A percentile compares a stretch with the other conserved stretches of the same genome.
Conservation (phyloP, 176 grass and related monocot genomes). For the Paspalum notatum region DNA sequence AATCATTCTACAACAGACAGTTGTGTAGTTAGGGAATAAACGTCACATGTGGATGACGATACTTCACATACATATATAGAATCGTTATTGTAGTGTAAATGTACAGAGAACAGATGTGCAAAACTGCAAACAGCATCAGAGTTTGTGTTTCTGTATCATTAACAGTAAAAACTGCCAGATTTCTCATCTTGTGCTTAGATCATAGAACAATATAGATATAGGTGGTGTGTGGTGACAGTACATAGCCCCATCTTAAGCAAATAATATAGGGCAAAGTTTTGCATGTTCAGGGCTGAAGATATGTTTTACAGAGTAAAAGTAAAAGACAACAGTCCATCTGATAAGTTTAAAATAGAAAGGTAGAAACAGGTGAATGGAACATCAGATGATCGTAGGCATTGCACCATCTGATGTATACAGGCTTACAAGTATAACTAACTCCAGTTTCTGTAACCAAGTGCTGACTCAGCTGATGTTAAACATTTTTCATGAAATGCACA, state of each 20-base stretch:
- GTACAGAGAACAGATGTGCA: conserved; percentile 4
- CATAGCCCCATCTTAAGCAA: neutral
- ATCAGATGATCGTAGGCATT: neutral
- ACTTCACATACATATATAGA: neutral
- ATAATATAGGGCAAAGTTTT: conserved; percentile 10
- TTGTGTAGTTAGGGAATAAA: conserved; percentile 26
- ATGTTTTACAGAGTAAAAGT: neutral
- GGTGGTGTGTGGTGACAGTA: neutral
- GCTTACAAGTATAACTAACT: neutral
- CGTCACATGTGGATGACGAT: neutral
- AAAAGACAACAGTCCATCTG: neutral
- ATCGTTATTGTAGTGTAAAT: neutral
- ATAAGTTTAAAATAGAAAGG: neutral
- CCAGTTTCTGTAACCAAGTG: conserved; percentile 7
- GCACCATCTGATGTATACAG: neutral
- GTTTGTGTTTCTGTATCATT: neutral
- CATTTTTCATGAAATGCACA: conserved; percentile 7
- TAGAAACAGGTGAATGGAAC: neutral
- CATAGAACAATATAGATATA: neutral
- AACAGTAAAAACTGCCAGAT: conserved; percentile 5
- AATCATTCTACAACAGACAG: neutral
- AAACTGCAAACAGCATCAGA: conserved; percentile 5
- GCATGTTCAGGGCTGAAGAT: conserved; percentile 3
- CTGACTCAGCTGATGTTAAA: neutral
- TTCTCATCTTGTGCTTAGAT: neutral